Evolutionary conservation across 1,139 yeast species (phyloP).

Genomic region (Scheffersomyces titani): DNA sequence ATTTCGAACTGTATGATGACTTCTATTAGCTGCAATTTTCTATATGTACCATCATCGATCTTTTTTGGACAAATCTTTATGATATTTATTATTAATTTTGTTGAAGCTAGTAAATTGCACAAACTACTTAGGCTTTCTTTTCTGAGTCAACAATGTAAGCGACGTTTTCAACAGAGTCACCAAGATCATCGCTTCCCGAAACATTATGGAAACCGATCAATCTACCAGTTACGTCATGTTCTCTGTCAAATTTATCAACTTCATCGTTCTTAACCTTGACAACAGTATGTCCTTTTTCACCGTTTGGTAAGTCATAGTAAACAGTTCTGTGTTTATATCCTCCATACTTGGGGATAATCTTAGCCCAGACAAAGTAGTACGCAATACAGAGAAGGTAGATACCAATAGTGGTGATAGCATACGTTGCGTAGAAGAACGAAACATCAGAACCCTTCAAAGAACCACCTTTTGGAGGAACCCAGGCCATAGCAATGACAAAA

Average conservation of each 20-base stretch:
- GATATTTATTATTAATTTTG: not conserved
- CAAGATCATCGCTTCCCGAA: not conserved
- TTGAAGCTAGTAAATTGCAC: not conserved
- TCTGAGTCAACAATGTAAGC: not conserved
- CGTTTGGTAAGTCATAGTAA: constrained; percentile 32
- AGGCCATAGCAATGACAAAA: constrained; percentile 40
- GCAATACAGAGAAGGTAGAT: constrained; percentile 28
- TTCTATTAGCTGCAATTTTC: no score
- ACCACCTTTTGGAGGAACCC: constrained; percentile 38
- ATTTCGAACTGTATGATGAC: no score
- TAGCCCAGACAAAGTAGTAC: constrained; percentile 39
- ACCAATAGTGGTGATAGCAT: constrained; percentile 30
- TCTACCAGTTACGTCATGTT: constrained; percentile 18
- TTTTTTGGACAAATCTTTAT: not conserved
- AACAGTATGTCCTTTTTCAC: constrained; percentile 42
- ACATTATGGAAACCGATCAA: constrained; percentile 1
- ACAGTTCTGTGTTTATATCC: constrained; percentile 33
- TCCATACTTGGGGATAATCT: constrained; percentile 33
- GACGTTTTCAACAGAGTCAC: not conserved
- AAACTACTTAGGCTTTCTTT: not conserved
- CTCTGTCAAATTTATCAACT: constrained; percentile 33
- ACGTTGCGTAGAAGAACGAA: constrained; percentile 30
- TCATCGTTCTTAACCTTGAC: constrained; percentile 33
- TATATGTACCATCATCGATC: not conserved
- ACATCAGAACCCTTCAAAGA: constrained; percentile 38